Evolutionary conservation across 495 filamentous ascomycete species (phyloP).

Genomic region (Podospora anserina): DNA sequence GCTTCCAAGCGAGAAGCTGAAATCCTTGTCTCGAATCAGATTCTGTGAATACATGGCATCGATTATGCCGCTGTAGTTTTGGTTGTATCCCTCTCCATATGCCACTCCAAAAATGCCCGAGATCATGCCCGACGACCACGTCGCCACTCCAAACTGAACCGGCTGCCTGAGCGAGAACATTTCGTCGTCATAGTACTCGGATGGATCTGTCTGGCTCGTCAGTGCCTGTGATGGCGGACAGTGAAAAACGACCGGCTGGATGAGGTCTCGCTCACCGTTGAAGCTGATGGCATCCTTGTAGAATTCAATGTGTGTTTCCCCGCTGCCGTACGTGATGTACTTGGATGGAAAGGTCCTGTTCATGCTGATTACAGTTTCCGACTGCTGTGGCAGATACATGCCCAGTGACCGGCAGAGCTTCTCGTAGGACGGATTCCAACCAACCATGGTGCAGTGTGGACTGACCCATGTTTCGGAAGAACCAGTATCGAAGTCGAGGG

Average conservation of each 20-base stretch:
- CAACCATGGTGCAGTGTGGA: slow-evolving; percentile 28
- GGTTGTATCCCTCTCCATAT: slow-evolving; percentile 53
- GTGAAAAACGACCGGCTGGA: not conserved
- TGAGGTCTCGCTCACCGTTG: slow-evolving; percentile 7
- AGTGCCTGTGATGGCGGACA: not conserved
- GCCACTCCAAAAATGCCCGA: slow-evolving; percentile 67
- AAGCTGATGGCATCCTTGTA: slow-evolving; percentile 22
- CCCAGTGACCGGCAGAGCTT: slow-evolving; percentile 18
- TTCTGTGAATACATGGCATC: slow-evolving; percentile 54
- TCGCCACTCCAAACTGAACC: slow-evolving; percentile 30
- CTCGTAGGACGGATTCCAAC: slow-evolving; percentile 21
- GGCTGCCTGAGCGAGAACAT: slow-evolving; percentile 11
- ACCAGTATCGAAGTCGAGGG: slow-evolving; percentile 64
- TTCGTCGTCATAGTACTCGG: not conserved
- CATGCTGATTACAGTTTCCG: slow-evolving; percentile 58
- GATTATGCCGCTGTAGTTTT: slow-evolving; percentile 74
- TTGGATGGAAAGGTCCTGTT: slow-evolving; percentile 61
- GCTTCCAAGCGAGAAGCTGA: slow-evolving; percentile 57
- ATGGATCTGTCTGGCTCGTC: slow-evolving; percentile 2
- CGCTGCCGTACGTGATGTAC: slow-evolving; percentile 35
- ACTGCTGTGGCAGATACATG: slow-evolving; percentile 30
- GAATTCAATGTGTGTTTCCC: slow-evolving; percentile 16
- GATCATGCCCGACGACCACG: slow-evolving; percentile 22
- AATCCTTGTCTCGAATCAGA: slow-evolving; percentile 71
- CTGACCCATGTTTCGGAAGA: slow-evolving; percentile 79